Conservation (phyloP, 768 basidiomycete species). For the Piloderma croceum region DNA sequence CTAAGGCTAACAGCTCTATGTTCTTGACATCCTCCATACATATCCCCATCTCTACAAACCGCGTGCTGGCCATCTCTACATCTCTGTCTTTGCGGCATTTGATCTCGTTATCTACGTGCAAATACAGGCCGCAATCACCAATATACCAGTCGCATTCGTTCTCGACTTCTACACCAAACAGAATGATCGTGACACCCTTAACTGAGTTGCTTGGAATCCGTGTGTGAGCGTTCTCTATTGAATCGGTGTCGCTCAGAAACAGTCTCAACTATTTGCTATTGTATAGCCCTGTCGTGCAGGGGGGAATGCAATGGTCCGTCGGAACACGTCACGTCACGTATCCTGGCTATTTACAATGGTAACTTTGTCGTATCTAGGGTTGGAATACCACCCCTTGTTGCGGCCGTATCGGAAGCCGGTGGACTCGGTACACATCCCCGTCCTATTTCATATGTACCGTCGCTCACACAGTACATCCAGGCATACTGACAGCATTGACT, state of each 20-base stretch:
- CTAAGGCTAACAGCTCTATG: too few species aligned
- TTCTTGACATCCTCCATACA: too few species aligned
- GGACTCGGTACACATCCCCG: slow-evolving; percentile 52
- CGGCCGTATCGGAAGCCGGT: slow-evolving; percentile 79
- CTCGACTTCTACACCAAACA: too few species aligned
- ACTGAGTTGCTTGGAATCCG: slow-evolving; percentile 63
- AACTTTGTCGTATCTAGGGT: slow-evolving; percentile 67
- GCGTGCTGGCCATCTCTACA: too few species aligned
- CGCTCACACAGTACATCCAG: slow-evolving; percentile 25
- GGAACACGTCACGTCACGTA: neutral
- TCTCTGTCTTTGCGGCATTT: too few species aligned
- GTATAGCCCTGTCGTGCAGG: slow-evolving; percentile 66
- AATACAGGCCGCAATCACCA: too few species aligned
- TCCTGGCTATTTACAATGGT: neutral
- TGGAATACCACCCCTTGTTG: slow-evolving; percentile 65
- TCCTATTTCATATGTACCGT: neutral
- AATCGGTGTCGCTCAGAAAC: neutral
- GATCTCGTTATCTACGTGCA: too few species aligned
- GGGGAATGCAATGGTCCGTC: slow-evolving; percentile 82
- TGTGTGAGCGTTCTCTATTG: slow-evolving; percentile 49
- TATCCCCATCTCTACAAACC: too few species aligned
- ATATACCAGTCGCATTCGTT: too few species aligned
- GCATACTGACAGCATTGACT: slow-evolving; percentile 82
- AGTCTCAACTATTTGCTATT: slow-evolving; percentile 1
- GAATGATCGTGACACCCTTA: slow-evolving; percentile 45